Evolutionary conservation across 2,329 filamentous ascomycete genomes (phyloP).

Genomic region (Didymella lethalis): DNA sequence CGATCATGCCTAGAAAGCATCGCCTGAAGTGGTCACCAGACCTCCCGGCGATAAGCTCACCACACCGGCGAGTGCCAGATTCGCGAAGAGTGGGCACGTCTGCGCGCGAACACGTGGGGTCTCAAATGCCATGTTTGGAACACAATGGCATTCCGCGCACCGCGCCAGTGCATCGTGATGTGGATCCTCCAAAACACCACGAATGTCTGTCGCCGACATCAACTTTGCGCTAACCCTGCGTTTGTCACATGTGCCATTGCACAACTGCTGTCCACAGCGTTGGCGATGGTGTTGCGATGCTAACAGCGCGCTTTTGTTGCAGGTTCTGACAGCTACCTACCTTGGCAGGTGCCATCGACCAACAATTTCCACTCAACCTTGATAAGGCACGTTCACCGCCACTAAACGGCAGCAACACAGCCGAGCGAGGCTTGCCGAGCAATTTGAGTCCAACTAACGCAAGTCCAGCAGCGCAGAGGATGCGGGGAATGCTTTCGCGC

Average conservation of each 20-base stretch:
- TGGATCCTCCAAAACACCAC: conserved; percentile 17
- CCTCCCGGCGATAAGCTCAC: conserved; percentile 16
- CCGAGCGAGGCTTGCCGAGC: conserved; percentile 1
- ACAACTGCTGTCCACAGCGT: neutral
- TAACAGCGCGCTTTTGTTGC: conserved; percentile 7
- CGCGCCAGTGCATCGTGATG: conserved; percentile 15
- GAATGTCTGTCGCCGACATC: conserved; percentile 1
- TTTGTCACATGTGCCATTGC: neutral
- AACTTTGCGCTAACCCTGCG: neutral
- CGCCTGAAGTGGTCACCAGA: conserved; percentile 13
- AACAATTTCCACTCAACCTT: conserved; percentile 9
- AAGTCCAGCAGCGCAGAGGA: neutral
- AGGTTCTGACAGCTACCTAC: conserved; percentile 14
- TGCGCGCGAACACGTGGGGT: conserved; percentile 24
- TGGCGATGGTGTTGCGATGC: conserved; percentile 6
- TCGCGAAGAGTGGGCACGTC: conserved; percentile 19
- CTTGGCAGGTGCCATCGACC: conserved; percentile 17
- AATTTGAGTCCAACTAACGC: too few species aligned
- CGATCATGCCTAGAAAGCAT: conserved; percentile 10
- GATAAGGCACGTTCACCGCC: conserved; percentile 24
- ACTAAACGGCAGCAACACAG: conserved; percentile 17
- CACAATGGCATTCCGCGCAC: conserved; percentile 18
- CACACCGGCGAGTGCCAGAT: conserved; percentile 9
- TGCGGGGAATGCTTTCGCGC: conserved; percentile 15
- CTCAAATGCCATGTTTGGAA: conserved; percentile 16